Evolutionary conservation across 306 rosid genomes (phyloP).

Genomic region (Crotalaria pallida): DNA sequence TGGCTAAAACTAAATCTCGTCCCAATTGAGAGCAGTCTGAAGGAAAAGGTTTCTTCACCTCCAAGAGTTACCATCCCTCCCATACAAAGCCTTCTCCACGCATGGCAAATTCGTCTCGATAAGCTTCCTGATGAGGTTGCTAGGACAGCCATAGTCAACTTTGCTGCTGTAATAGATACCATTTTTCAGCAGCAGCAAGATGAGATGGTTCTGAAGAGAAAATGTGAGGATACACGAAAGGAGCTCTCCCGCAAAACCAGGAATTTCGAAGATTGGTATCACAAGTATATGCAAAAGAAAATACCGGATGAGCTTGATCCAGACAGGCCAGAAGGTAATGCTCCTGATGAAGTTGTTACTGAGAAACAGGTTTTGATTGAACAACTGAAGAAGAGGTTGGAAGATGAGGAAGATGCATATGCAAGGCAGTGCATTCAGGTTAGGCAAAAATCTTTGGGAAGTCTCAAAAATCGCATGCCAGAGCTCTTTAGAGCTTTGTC

Average conservation of each 20-base stretch:
- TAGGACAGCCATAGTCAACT: constrained; percentile 55
- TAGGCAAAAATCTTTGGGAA: constrained; percentile 72
- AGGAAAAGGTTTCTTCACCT: constrained; percentile 92
- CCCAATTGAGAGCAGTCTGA: constrained; percentile 87
- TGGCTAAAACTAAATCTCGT: constrained; percentile 83
- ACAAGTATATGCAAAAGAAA: constrained; percentile 54
- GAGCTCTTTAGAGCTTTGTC: constrained; percentile 72
- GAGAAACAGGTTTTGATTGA: constrained; percentile 62
- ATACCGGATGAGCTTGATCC: constrained; percentile 43
- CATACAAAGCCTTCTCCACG: constrained; percentile 52
- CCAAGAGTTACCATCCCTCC: constrained; percentile 68
- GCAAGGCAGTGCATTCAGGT: constrained; percentile 56
- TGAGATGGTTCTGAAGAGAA: constrained; percentile 55
- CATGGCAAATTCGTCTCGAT: constrained; percentile 80
- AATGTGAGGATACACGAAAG: constrained; percentile 69
- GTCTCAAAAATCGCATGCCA: constrained; percentile 66
- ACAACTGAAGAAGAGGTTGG: constrained; percentile 58
- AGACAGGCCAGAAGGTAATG: constrained; percentile 39
- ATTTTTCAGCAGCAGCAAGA: constrained; percentile 58
- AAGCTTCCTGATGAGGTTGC: constrained; percentile 79
- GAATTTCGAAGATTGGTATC: constrained; percentile 76
- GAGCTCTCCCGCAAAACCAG: constrained; percentile 65
- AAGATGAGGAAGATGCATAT: constrained; percentile 55
- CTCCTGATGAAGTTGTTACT: constrained; percentile 33
- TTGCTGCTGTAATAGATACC: constrained; percentile 55